Base-by-base conservation (phyloP, 2,329 filamentous ascomycete species). In the Amauroascus niger region DNA sequence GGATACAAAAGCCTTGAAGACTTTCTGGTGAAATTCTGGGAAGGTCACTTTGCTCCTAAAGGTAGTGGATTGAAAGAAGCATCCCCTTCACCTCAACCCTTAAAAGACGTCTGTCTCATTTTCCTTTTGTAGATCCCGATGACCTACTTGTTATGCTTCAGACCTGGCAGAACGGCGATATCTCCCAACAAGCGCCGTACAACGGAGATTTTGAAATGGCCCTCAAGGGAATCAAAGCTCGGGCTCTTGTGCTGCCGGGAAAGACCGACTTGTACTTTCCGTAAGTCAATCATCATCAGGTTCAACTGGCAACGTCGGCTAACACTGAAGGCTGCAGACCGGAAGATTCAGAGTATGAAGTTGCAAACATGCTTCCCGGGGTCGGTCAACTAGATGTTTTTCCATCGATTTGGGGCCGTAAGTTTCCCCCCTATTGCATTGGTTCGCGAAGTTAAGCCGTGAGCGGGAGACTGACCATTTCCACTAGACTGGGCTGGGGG, bases 191-290 rank as follows among this genome's bases (percentile, higher is more conserved):
- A 62, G 75, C 81, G 52, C 82, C 80, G 2, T 89, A 86, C 58
- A 77, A 83, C 55, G 82, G 79, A 1, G 70, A 86, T 57, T 84
- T 88, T 58, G 76, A 77, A 55, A 76, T 77, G 51, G 81, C 84
- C 0, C 76, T 91, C 79, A 73, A 75, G 45, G 76, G 74, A 2
- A 88, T 91, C 67, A 86, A 84, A 64, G 83, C 86, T 1, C 87
- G 82, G 61, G 82, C 79, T 0, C 69, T 91, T 40, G 83, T 91
- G 2, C 67, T 90, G 13, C 87, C 87, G 0, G 71, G 75, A 20
- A 81, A 86, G 64, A 89, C 85, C 0, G 87, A 91, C 64, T 73
- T 91, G 3, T 91, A 91, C 64, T 91, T 93, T 59, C 84, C 87
- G 74, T 81, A 64, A 69, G 77, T 70, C 44, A 14, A 28, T 9